Conservation (phyloP, 139 green algal species). For the Yamagishiella unicocca region DNA sequence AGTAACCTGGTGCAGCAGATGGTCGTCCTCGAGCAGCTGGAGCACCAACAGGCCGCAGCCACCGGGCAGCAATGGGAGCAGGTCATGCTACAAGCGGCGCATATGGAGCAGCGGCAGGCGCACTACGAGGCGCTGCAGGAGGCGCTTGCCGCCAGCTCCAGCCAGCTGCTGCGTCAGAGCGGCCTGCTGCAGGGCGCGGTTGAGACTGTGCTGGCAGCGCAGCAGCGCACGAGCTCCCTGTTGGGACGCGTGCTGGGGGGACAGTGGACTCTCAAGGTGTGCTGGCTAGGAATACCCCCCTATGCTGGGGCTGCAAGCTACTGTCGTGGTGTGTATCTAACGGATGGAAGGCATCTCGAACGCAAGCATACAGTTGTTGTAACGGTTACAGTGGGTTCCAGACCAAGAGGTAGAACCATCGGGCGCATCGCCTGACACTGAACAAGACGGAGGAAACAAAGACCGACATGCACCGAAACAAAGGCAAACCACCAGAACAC, state of each 20-base stretch:
- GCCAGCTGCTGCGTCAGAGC: not conserved
- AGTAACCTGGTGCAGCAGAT: not conserved
- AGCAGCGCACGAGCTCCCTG: conserved; percentile 28
- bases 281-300: not conserved
- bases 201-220: not conserved
- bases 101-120: conserved; percentile 10
- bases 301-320: not conserved
- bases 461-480: too few relatives aligned
- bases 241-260: not conserved
- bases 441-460: too few relatives aligned
- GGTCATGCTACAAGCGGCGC: not conserved
- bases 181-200: conserved; percentile 29
- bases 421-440: too few relatives aligned
- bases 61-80: not conserved
- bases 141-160: not conserved
- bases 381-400: too few relatives aligned
- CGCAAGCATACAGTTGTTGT: too few relatives aligned
- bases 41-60: not conserved
- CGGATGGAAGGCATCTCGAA: too few relatives aligned
- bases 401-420: too few relatives aligned
- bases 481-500: too few relatives aligned
- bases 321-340: too few relatives aligned
- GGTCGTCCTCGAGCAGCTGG: not conserved
- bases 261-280: conserved; percentile 37
- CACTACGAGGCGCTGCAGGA: conserved; percentile 1